A percentile compares a stretch with the other conserved stretches of the same genome.
Evolutionary conservation across 1,284 basidiomycete species (phyloP).

Genomic region (Rhizoctonia solani): DNA sequence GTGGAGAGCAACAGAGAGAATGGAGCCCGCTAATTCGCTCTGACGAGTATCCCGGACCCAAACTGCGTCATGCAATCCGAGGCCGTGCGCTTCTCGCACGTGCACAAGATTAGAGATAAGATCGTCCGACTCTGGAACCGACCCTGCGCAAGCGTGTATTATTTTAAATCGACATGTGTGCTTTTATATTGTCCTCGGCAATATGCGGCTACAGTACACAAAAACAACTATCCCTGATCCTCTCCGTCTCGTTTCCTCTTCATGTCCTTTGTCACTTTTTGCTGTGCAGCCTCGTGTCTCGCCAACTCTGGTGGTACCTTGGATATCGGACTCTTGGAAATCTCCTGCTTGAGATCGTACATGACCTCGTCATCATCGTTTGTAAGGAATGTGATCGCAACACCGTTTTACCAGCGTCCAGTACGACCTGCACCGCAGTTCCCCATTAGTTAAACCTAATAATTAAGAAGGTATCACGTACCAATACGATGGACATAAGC

Average conservation of each 20-base stretch:
- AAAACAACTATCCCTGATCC: conserved; percentile 51
- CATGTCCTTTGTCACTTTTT: conserved; percentile 87
- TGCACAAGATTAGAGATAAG: too few relatives aligned
- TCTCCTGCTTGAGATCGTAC: conserved; percentile 93
- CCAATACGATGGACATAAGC: conserved; percentile 98
- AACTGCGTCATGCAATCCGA: conserved; percentile 10
- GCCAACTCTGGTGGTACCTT: conserved; percentile 86
- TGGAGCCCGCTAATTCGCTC: neutral
- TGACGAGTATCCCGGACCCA: neutral
- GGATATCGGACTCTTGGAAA: conserved; percentile 90
- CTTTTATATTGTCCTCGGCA: neutral
- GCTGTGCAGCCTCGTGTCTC: conserved; percentile 87
- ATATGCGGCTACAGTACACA: too few relatives aligned
- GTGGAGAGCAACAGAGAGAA: neutral
- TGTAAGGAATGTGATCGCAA: conserved; percentile 92
- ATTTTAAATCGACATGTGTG: too few relatives aligned
- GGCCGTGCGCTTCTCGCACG: too few relatives aligned
- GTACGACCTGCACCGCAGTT: conserved; percentile 77
- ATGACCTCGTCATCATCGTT: conserved; percentile 97
- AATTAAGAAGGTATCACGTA: conserved; percentile 45
- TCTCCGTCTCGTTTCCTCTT: conserved; percentile 84
- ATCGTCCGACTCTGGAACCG: too few relatives aligned
- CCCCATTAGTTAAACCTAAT: conserved; percentile 18
- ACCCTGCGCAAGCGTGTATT: too few relatives aligned
- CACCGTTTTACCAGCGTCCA: conserved; percentile 94